Conservation (phyloP, 1,139 yeast genomes). For the Debaryomycetaceae sp. region DNA sequence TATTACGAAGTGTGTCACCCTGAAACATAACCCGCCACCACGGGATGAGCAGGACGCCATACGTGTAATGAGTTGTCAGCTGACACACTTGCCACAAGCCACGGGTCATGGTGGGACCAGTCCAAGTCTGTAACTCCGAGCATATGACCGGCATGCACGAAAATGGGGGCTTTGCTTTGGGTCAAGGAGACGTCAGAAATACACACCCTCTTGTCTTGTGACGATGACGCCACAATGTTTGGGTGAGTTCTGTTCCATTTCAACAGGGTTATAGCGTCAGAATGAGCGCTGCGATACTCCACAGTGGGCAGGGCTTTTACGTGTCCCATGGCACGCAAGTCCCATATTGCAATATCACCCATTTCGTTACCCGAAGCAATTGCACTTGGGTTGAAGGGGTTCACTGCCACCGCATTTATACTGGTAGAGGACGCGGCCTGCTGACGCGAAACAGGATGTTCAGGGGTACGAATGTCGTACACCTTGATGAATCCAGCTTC, state of each 20-base stretch:
- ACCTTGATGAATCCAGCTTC: conserved; percentile 41
- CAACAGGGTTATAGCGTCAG: conserved; percentile 53
- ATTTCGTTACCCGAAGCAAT: conserved; percentile 61
- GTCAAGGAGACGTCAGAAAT: conserved; percentile 52
- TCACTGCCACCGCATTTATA: conserved; percentile 58
- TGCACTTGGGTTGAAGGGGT: conserved; percentile 40
- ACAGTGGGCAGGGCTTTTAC: conserved; percentile 24
- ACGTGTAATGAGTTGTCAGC: conserved; percentile 84
- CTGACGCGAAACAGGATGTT: conserved; percentile 11
- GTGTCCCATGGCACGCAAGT: conserved; percentile 39
- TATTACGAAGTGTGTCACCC: too few relatives aligned
- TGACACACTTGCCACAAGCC: conserved; percentile 75
- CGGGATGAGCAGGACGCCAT: conserved; percentile 52
- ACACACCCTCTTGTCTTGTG: conserved; percentile 60
- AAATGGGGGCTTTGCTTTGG: conserved; percentile 35
- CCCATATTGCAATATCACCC: conserved; percentile 61
- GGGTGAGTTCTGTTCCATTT: conserved; percentile 68
- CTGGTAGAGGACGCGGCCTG: conserved; percentile 31
- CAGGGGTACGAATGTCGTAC: conserved; percentile 34
- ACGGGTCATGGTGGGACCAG: conserved; percentile 76
- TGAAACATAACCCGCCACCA: too few relatives aligned
- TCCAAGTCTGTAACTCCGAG: conserved; percentile 75
- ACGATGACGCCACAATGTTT: conserved; percentile 59
- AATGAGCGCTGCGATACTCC: conserved; percentile 30
- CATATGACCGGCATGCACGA: conserved; percentile 87